Evolutionary conservation across 345 rosid species (phyloP), one percentile per base, ranked within the genome.

Genomic region (Heritiera fomes): DNA sequence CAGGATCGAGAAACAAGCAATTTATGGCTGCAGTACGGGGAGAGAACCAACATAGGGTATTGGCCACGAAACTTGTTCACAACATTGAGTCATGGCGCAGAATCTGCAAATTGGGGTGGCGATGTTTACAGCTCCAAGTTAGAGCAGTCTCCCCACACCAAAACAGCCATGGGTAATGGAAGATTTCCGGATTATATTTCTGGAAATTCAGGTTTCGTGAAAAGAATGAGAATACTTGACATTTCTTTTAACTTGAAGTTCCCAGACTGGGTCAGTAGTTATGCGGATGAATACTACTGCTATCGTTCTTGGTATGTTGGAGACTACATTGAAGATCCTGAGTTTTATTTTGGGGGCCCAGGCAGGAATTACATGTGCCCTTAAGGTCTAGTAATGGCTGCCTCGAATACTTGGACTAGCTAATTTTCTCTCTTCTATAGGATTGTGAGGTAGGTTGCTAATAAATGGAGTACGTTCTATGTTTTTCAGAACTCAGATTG

Each of bases 161-260:
- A 65, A 18, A 89, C 94, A 6, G 83, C 41, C 1, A 90, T 90
- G 94, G 94, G 94, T 2, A 89, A 80, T 32, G 94, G 91, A 4
- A 15, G 34, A 0, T 87, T 83, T 65, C 84, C 92, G 14, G 88
- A 84, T 46, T 79, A 47, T 38, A 0, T 77, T 1, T 46, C 7
- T 0, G 87, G 83, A 0, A 32, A 82, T 65, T 87, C 90, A 4
- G 92, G 94, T 18, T 77, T 62, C 7, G 17, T 90, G 0, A 83
- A 75, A 76, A 85, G 92, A 68, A 69, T 88, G 40, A 58, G 90
- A 67, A 3, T 87, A 34, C 83, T 83, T 17, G 91, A 87, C 58
- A 90, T 87, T 62, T 85, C 90, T 5, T 20, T 77, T 6, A 41
- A 47, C 75, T 74, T 88, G 47, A 88, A 84, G 81, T 77, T 67